A percentile compares a stretch with the other conserved stretches of the same genome.
Conservation (phyloP, 768 basidiomycete genomes). For the Leccinum barrowsii region DNA sequence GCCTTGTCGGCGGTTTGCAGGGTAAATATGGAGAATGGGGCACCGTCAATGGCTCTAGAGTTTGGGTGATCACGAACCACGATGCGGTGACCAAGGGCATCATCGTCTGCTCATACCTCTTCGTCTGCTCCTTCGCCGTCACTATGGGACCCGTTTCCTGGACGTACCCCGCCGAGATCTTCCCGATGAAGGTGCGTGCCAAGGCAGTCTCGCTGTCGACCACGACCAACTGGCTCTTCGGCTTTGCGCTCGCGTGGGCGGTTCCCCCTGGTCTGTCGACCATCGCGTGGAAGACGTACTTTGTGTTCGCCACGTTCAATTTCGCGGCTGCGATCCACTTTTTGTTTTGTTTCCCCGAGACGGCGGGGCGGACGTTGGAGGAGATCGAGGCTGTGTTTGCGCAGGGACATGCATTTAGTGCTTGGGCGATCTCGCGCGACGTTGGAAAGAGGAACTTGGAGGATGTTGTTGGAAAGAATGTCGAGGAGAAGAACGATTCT, state of each 20-base stretch:
- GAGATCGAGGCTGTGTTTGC: constrained; percentile 78
- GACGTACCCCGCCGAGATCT: constrained; percentile 72
- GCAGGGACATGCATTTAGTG: constrained; percentile 63
- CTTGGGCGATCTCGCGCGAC: constrained; percentile 63
- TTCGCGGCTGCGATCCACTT: constrained; percentile 68
- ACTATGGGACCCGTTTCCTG: constrained; percentile 77
- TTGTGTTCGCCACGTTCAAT: constrained; percentile 77
- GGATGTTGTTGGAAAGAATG: constrained; percentile 35
- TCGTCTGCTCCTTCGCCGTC: constrained; percentile 70
- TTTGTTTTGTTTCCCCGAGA: constrained; percentile 80
- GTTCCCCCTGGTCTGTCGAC: constrained; percentile 65
- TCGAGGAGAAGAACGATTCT: constrained; percentile 7
- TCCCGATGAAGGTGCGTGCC: constrained; percentile 64
- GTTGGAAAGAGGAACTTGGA: constrained; percentile 61
- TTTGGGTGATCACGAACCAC: constrained; percentile 63
- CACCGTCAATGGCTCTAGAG: constrained; percentile 34
- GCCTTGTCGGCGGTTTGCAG: constrained; percentile 74
- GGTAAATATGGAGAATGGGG: constrained; percentile 66
- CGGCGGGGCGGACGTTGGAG: constrained; percentile 67
- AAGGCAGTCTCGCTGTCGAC: constrained; percentile 49
- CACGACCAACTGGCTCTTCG: constrained; percentile 60
- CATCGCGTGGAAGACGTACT: constrained; percentile 76
- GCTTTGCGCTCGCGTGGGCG: constrained; percentile 71
- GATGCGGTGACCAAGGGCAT: constrained; percentile 59
- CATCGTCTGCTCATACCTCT: constrained; percentile 76